phyloP scores from a whole-genome alignment of 2,329 filamentous ascomycete species.

The Phialophora macrospora region DNA sequence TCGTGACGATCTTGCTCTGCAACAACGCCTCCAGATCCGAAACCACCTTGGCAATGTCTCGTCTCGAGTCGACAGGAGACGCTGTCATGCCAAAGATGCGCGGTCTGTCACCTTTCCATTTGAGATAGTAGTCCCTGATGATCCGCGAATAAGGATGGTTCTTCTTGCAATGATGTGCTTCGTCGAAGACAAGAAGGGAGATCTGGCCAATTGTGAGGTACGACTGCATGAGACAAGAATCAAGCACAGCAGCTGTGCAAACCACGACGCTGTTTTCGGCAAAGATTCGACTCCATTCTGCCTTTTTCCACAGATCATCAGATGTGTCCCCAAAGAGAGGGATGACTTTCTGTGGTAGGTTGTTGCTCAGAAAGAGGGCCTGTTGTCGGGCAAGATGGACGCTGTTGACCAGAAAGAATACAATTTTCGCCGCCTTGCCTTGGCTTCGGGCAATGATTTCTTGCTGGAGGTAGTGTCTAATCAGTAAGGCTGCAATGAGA shows the following conservation, averaged over 20 bases:
- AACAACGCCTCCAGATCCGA: conserved; percentile 73
- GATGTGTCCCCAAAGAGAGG: conserved; percentile 75
- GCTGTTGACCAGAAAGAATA: conserved; percentile 77
- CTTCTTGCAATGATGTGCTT: conserved; percentile 95
- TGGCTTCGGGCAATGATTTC: conserved; percentile 72
- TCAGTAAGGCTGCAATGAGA: conserved; percentile 85
- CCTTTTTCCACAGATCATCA: conserved; percentile 61
- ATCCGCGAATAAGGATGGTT: conserved; percentile 88
- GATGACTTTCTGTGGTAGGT: conserved; percentile 75
- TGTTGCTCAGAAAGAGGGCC: conserved; percentile 76
- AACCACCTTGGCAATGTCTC: conserved; percentile 72
- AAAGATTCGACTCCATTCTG: conserved; percentile 64
- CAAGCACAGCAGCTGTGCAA: conserved; percentile 86
- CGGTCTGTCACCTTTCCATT: conserved; percentile 60
- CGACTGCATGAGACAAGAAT: conserved; percentile 75
- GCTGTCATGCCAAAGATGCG: conserved; percentile 96
- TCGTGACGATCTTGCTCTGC: conserved; percentile 82
- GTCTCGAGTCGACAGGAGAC: conserved; percentile 85
- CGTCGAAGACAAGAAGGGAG: conserved; percentile 91
- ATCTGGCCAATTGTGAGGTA: conserved; percentile 82
- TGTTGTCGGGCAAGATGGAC: conserved; percentile 92
- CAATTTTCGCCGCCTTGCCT: conserved; percentile 66
- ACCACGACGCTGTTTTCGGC: conserved; percentile 79
- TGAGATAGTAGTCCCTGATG: conserved; percentile 81
- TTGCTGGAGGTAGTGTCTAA: conserved; percentile 74